Percentiles rank a stretch among this genome's conserved stretches.
phyloP scores from a whole-genome alignment of 2,329 filamentous ascomycete species.

The Paraphaeosphaeria sporulosa region DNA sequence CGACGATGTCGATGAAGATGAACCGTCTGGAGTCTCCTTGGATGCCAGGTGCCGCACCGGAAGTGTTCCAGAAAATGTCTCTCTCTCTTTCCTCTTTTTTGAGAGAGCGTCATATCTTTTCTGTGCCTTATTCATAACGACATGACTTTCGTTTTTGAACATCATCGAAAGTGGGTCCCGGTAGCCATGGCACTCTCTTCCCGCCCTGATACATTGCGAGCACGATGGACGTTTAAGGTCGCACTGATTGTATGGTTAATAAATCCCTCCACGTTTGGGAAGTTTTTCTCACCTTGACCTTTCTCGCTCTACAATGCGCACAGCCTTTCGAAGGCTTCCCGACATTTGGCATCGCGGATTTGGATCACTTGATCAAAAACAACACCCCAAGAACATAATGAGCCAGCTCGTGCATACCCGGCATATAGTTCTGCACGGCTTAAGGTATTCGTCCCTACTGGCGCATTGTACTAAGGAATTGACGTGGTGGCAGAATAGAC shows the following conservation, averaged over 20 bases:
- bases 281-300: constrained; percentile 34
- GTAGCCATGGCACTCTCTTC: constrained; percentile 41
- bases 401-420: not conserved
- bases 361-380: not conserved
- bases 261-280: not conserved
- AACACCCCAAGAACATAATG: not conserved
- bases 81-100: constrained; percentile 16
- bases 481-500: not conserved
- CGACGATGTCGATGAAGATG: not conserved
- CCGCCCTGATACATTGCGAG: constrained; percentile 39
- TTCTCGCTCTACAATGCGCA: constrained; percentile 40
- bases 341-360: constrained; percentile 36
- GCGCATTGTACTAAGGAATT: not conserved
- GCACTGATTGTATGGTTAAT: constrained; percentile 28
- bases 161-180: constrained; percentile 40
- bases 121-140: constrained; percentile 35
- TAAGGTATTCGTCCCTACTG: not conserved
- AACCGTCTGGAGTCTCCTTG: constrained; percentile 1
- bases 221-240: constrained; percentile 44
- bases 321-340: constrained; percentile 43
- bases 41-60: constrained; percentile 16
- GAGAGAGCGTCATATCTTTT: constrained; percentile 33
- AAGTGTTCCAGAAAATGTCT: not conserved
- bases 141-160: constrained; percentile 41
- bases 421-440: not conserved